Evolutionary conservation across 768 basidiomycete species (phyloP), one percentile per base, ranked within the genome.

Genomic region (Lentinula boryana): DNA sequence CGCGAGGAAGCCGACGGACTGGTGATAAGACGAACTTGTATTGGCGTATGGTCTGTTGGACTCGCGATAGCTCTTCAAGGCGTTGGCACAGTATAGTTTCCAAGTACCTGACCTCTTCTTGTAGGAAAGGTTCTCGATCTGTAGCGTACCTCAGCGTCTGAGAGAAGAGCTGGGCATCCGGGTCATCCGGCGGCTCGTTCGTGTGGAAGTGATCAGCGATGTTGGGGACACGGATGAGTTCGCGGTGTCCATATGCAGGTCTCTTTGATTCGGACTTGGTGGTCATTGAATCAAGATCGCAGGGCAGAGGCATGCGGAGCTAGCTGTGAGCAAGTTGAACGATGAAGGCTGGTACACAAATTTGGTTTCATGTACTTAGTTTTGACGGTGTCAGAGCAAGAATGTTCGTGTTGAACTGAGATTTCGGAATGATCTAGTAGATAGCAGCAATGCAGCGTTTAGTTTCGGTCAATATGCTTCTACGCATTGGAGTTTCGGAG

Each of bases 1-100:
- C 61, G 1, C 35, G 10, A n/a, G 61, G 61, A 1, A 62, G 38
- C 13, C 55, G 54, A n/a, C 56, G 61, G 5, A 43, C 36, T 15
- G 61, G 56, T 5, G 61, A 38, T 23, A 62, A 32, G 16, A 58
- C 27, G n/a, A 38, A 5, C 36, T 54, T 54, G 53, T 40, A 38
- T 18, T 54, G 35, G 35, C 36, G 53, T 18, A 54, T 54, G 9
- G n/a, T 38, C 18, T 36, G 35, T 38, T 18, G 2, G 35, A 54
- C 33, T 33, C 21, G 53, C 15, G 33, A 21, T 4, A 35, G 35
- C n/a, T 54, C 53, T 15, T 54, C 16, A 6, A 13, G n/a, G 18
- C 18, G 36, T 38, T 38, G 33, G 35, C 4, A 3, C 2, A 54
- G 8, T 4, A 12, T 21, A 7, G 36, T n/a, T 27, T 54, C 16